Percentiles rank a stretch among this genome's conserved stretches.
Evolutionary conservation across 306 rosid species (phyloP).

Genomic region (Datisca glomerata): DNA sequence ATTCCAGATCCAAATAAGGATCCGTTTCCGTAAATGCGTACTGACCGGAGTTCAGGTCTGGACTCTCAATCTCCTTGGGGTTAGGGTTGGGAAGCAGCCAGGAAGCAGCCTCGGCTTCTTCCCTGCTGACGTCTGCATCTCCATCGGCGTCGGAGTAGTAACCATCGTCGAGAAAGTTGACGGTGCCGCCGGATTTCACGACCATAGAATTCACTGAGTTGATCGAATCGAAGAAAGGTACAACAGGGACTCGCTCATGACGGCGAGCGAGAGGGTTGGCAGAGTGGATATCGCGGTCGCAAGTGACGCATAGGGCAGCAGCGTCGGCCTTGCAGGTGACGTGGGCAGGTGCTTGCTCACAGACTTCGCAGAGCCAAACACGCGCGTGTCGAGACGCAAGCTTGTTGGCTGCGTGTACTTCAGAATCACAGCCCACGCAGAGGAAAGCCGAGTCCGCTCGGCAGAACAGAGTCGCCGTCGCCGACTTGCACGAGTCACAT

Average conservation of each 20-base stretch:
- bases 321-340: constrained; percentile 95
- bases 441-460: constrained; percentile 89
- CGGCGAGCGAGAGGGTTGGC: constrained; percentile 91
- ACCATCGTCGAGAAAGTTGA: constrained; percentile 38
- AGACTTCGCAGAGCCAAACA: constrained; percentile 72
- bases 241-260: constrained; percentile 60
- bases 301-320: constrained; percentile 72
- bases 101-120: constrained; percentile 90
- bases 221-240: constrained; percentile 43
- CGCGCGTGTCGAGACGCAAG: constrained; percentile 94
- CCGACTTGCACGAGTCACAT: constrained; percentile 88
- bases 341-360: constrained; percentile 89
- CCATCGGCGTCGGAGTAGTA: constrained; percentile 43
- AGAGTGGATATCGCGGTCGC: constrained; percentile 91
- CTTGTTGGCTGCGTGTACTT: constrained; percentile 85
- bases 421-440: constrained; percentile 54
- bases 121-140: constrained; percentile 49
- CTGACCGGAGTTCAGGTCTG: constrained; percentile 52
- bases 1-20: constrained; percentile 69
- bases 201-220: constrained; percentile 10
- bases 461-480: constrained; percentile 77
- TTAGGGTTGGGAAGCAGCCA: constrained; percentile 65
- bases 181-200: constrained; percentile 11
- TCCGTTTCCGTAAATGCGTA: constrained; percentile 43
- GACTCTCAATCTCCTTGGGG: constrained; percentile 32